These are phyloP conservation scores for Gigaspora rosea DNA, from an alignment of 192 early-diverging fungal species.

Conservation along the genomic window DNA sequence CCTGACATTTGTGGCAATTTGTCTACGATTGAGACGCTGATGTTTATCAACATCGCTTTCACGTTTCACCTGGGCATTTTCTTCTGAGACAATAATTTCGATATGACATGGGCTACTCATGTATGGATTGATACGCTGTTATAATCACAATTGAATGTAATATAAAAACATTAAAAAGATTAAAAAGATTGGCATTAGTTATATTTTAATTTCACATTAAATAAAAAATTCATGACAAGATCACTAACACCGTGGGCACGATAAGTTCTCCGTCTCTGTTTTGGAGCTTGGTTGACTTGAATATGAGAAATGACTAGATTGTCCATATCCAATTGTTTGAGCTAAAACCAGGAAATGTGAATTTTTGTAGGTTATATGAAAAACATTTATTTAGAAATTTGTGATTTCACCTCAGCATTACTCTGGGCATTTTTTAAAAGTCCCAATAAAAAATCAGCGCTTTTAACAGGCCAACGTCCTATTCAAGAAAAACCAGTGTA, in stretches of 20 bases:
- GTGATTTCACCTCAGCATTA: conserved; percentile 82
- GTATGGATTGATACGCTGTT: conserved; percentile 69
- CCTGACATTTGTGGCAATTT: conserved; percentile 48
- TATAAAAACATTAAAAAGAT: neutral
- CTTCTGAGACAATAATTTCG: conserved; percentile 92
- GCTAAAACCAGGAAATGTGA: conserved; percentile 37
- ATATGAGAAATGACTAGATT: conserved; percentile 91
- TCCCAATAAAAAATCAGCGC: conserved; percentile 87
- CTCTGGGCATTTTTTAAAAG: conserved; percentile 96
- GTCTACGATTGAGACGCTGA: conserved; percentile 56
- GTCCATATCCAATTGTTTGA: conserved; percentile 91
- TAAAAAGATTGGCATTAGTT: neutral
- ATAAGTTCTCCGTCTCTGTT: conserved; percentile 95
- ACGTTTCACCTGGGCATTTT: conserved; percentile 75
- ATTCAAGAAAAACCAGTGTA: neutral
- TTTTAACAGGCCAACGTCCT: conserved; percentile 97
- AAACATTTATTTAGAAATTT: too few relatives aligned
- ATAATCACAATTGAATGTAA: neutral
- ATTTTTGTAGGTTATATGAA: too few relatives aligned
- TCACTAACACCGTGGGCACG: conserved; percentile 84
- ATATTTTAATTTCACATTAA: neutral
- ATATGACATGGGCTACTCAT: conserved; percentile 95
- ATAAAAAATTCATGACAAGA: neutral
- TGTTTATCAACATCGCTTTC: conserved; percentile 67
- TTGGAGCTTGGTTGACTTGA: conserved; percentile 97